phyloP scores from a whole-genome alignment of 2,329 filamentous ascomycete species.

The Hymenoscyphus scutula region DNA sequence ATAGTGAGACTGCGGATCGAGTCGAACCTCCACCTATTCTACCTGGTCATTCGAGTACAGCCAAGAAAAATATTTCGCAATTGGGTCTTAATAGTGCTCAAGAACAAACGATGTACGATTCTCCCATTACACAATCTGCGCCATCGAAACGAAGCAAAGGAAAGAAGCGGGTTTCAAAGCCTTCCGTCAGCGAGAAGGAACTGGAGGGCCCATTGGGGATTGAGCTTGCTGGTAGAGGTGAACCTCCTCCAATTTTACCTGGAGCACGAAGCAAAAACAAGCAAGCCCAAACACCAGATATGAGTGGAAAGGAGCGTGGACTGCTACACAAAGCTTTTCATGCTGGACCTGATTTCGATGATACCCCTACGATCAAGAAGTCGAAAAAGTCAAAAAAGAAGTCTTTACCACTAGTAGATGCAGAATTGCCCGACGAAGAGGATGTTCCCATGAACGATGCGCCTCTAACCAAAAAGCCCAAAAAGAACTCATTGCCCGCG shows the following conservation, averaged over 20 bases:
- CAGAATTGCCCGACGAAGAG: neutral
- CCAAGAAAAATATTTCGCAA: neutral
- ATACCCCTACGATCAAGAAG: neutral
- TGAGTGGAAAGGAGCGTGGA: neutral
- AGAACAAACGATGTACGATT: neutral
- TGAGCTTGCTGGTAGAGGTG: no score
- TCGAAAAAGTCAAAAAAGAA: neutral
- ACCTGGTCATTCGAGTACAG: neutral
- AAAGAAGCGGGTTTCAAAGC: neutral
- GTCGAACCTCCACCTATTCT: neutral
- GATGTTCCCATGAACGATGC: neutral
- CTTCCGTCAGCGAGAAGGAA: no score
- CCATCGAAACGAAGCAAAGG: neutral
- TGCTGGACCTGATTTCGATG: neutral
- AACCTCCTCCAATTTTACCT: no score
- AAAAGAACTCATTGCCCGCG: neutral
- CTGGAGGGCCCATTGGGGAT: no score
- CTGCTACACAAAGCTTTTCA: neutral
- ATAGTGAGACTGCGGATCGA: neutral
- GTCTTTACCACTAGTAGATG: neutral
- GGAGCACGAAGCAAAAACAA: neutral
- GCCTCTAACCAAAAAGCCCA: neutral
- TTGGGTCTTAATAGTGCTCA: neutral
- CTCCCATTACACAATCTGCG: neutral
- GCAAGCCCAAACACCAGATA: no score